These are phyloP conservation scores for Salvia sclarea DNA, from an alignment of 305 asterid genomes.

Conservation along the genomic window DNA sequence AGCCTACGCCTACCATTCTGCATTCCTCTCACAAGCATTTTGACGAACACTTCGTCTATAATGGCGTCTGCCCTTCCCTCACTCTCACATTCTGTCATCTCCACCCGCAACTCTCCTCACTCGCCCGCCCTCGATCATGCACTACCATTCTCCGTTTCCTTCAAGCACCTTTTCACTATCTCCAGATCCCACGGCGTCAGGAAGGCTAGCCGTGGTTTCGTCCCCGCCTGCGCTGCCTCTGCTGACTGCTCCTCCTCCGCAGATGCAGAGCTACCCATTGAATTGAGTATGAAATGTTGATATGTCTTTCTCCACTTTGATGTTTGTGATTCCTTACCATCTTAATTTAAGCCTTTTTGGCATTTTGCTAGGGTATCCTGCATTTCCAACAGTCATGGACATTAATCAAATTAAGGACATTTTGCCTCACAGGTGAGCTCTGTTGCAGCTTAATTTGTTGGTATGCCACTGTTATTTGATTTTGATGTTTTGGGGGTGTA, in stretches of 20 bases:
- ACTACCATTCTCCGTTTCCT: conserved; percentile 5
- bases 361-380: too few relatives aligned
- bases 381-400: too few relatives aligned
- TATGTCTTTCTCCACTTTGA: not conserved
- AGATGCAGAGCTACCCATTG: not conserved
- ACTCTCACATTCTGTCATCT: conserved; percentile 48
- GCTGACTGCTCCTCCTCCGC: not conserved
- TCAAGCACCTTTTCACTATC: not conserved
- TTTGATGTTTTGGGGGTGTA: too few relatives aligned
- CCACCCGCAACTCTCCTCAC: conserved; percentile 40
- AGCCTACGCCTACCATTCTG: too few relatives aligned
- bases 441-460: too few relatives aligned
- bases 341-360: not conserved
- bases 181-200: not conserved
- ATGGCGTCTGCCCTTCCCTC: conserved; percentile 67
- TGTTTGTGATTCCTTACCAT: not conserved
- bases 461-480: too few relatives aligned
- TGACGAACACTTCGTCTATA: conserved; percentile 7
- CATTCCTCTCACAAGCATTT: not conserved
- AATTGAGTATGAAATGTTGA: not conserved
- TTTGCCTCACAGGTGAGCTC: too few relatives aligned
- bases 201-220: not conserved
- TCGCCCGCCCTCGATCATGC: conserved; percentile 33
- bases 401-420: too few relatives aligned
- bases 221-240: not conserved